Percentiles rank a stretch among this genome's conserved stretches.
phyloP scores from a whole-genome alignment of 371 early-diverging fungal species.

The Entomophthora muscae region DNA sequence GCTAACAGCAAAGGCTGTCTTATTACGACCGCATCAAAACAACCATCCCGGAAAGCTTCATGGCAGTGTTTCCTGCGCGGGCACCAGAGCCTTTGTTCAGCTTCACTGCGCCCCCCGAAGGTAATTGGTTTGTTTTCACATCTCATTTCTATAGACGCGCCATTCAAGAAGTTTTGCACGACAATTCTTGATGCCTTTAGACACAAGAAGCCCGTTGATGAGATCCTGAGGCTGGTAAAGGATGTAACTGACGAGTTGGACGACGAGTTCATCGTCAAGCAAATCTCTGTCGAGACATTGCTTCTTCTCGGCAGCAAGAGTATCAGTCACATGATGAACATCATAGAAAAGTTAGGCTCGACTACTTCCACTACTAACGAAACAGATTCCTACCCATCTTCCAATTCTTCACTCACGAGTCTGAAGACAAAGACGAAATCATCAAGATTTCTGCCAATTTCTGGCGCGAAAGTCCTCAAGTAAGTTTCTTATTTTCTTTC shows the following conservation, averaged over 20 bases:
- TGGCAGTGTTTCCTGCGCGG: conserved; percentile 31
- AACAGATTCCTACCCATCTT: conserved; percentile 29
- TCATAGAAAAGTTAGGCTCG: conserved; percentile 53
- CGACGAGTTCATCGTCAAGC: background rate
- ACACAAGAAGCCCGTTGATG: background rate
- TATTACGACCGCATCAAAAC: conserved; percentile 77
- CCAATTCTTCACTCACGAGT: conserved; percentile 32
- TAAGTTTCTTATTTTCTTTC: conserved; percentile 11
- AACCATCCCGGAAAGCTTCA: conserved; percentile 46
- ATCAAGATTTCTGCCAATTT: conserved; percentile 58
- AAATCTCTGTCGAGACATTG: conserved; percentile 2
- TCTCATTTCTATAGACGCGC: background rate
- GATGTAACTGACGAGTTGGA: background rate
- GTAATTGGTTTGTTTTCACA: background rate
- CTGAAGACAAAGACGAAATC: conserved; percentile 41
- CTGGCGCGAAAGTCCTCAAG: conserved; percentile 67
- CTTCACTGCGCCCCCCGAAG: conserved; percentile 24
- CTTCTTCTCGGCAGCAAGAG: conserved; percentile 76
- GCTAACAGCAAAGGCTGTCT: no score
- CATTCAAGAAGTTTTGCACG: background rate
- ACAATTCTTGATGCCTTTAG: background rate
- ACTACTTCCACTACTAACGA: background rate
- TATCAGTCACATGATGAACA: conserved; percentile 80
- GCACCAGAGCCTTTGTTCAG: conserved; percentile 53
- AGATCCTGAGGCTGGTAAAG: background rate